Percentiles rank a stretch among this genome's conserved stretches.
Evolutionary conservation across 805 yeast species (phyloP).

Genomic region (Zygotorulaspora sp.): DNA sequence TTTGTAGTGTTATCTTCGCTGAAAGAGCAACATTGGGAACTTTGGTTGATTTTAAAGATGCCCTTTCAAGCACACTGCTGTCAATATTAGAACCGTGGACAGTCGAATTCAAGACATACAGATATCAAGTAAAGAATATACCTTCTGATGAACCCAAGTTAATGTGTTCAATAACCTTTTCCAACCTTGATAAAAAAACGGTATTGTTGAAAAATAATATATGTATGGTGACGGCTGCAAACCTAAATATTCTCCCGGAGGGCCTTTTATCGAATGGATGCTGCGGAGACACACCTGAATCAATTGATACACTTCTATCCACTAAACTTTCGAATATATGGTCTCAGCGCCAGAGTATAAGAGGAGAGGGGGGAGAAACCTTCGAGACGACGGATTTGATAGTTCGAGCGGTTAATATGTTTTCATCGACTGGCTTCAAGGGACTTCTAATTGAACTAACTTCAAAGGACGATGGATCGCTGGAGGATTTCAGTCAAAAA

Average conservation of each 20-base stretch:
- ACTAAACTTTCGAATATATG: conserved; percentile 32
- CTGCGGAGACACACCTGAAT: conserved; percentile 23
- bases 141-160: conserved; percentile 21
- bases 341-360: conserved; percentile 31
- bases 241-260: conserved; percentile 16
- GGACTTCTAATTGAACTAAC: conserved; percentile 30
- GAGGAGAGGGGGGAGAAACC: conserved; percentile 35
- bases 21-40: conserved; percentile 34
- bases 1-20: conserved; percentile 27
- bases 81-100: conserved; percentile 30
- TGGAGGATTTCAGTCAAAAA: conserved; percentile 16
- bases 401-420: conserved; percentile 30
- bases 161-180: conserved; percentile 28
- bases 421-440: conserved; percentile 33
- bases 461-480: conserved; percentile 13
- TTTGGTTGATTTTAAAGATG: conserved; percentile 30
- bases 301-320: conserved; percentile 25
- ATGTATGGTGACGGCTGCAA: conserved; percentile 23
- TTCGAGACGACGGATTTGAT: conserved; percentile 22
- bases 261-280: conserved; percentile 21
- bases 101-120: conserved; percentile 30
- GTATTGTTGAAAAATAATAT: conserved; percentile 27
- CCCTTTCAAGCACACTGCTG: conserved; percentile 23
- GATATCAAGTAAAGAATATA: conserved; percentile 25
- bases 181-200: conserved; percentile 24